Conservation (phyloP, 805 yeast species). For the Candida patagonica region DNA sequence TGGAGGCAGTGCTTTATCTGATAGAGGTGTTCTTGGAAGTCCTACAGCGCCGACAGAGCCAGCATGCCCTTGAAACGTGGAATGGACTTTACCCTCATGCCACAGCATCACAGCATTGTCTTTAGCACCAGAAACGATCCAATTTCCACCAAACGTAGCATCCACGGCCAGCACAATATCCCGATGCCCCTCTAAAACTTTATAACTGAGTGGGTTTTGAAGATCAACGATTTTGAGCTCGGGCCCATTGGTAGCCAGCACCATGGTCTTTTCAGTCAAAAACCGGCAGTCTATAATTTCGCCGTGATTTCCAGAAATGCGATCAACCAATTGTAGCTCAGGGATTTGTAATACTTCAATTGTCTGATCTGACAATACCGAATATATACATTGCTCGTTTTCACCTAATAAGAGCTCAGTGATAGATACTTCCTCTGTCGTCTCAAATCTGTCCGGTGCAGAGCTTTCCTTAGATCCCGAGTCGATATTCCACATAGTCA, state of each 20-base stretch:
- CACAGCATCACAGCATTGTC: slow-evolving; percentile 81
- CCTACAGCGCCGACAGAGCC: slow-evolving; percentile 78
- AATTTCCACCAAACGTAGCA: slow-evolving; percentile 65
- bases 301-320: slow-evolving; percentile 90
- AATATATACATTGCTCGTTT: slow-evolving; percentile 28
- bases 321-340: slow-evolving; percentile 37
- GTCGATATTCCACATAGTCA: slow-evolving; percentile 53
- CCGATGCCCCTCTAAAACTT: slow-evolving; percentile 67
- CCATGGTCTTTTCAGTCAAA: slow-evolving; percentile 60
- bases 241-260: slow-evolving; percentile 91
- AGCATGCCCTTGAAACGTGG: slow-evolving; percentile 76
- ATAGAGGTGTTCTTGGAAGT: slow-evolving; percentile 44
- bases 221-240: slow-evolving; percentile 55
- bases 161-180: slow-evolving; percentile 80
- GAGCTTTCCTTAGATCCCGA: slow-evolving; percentile 39
- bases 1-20: slow-evolving; percentile 37
- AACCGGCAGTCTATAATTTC: slow-evolving; percentile 78
- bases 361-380: slow-evolving; percentile 80
- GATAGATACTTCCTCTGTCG: slow-evolving; percentile 62
- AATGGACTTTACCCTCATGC: slow-evolving; percentile 41
- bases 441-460: slow-evolving; percentile 20
- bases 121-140: slow-evolving; percentile 90
- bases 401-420: slow-evolving; percentile 38
- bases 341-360: slow-evolving; percentile 40
- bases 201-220: slow-evolving; percentile 47